Evolutionary conservation across 352 stramenopile species (phyloP), one percentile per base, ranked within the genome.

Genomic region (Phytopythium aichiense): DNA sequence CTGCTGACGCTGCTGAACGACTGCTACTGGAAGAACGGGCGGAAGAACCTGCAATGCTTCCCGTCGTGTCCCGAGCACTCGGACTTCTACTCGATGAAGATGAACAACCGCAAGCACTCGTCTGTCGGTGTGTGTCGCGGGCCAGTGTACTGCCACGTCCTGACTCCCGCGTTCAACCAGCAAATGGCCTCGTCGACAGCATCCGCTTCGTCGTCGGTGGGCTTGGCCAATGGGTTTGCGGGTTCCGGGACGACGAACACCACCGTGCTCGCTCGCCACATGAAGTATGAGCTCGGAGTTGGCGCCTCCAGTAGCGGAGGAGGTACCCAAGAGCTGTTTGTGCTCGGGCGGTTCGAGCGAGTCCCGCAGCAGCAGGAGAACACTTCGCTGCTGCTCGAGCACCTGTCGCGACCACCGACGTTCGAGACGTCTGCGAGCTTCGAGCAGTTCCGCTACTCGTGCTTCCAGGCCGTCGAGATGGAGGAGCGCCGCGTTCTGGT

Each of bases 81-180:
- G 60, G 88, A 96, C 66, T 96, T 95, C 30, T 94, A 92, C 71
- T 92, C 84, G 7, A 94, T 94, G 84, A 93, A 92, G 72, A 92
- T 94, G 74, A 92, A 91, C 69, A 91, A 92, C 67, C 82, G 82
- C 49, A 95, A 95, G 68, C 87, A 95, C 63, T 87, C 82, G 55
- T 91, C 78, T 60, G 81, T 92, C 20, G 87, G 87, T 1, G 87
- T 95, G 2, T 95, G 87, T 63, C 86, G 86, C 25, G 84, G 82
- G 4, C 84, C 84, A 2, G 73, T 95, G 18, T 90, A 95, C 65
- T 92, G 81, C 51, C 82, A 91, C 61, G 79, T 80, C 18, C 82
- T 88, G 60, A 75, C 79, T 0, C 58, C 67, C 23, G 71, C 73
- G 0, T 65, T 73, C 0, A 35, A 63, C 28, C 28, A 45, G 35